phyloP scores from a whole-genome alignment of 805 yeast genomes.

The Wickerhamiella musiphila region DNA sequence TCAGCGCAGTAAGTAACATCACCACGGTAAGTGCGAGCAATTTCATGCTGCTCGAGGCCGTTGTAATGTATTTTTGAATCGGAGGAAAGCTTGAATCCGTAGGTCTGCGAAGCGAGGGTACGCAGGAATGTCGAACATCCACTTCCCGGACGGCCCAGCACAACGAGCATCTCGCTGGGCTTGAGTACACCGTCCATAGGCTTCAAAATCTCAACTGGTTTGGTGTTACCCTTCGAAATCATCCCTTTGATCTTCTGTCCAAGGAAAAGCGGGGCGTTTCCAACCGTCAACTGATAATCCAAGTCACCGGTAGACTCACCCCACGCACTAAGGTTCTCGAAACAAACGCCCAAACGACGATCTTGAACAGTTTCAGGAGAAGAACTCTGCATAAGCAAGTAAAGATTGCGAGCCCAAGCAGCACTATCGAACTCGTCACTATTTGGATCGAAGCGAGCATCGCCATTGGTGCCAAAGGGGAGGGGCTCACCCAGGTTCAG shows the following conservation, averaged over 20 bases:
- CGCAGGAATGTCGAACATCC: constrained; percentile 61
- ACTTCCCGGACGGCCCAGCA: constrained; percentile 61
- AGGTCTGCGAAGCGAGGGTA: constrained; percentile 42
- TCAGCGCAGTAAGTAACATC: constrained; percentile 28
- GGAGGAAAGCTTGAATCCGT: constrained; percentile 28
- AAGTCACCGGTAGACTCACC: constrained; percentile 36
- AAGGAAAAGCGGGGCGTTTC: constrained; percentile 24
- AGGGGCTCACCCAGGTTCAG: neutral
- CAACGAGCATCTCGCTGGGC: constrained; percentile 55
- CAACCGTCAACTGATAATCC: constrained; percentile 47
- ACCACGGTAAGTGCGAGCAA: constrained; percentile 39
- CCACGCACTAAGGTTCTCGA: constrained; percentile 41
- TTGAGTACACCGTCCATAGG: constrained; percentile 26
- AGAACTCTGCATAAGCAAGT: constrained; percentile 32
- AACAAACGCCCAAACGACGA: constrained; percentile 43
- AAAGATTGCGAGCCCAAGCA: constrained; percentile 48
- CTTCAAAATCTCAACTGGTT: constrained; percentile 13
- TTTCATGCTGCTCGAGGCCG: constrained; percentile 40
- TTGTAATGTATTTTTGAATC: constrained; percentile 42
- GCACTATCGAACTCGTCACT: constrained; percentile 36
- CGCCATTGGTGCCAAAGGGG: constrained; percentile 11
- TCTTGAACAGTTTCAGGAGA: constrained; percentile 42
- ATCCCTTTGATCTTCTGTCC: constrained; percentile 15
- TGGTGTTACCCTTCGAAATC: constrained; percentile 2
- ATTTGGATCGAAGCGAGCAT: constrained; percentile 40